Evolutionary conservation across 495 filamentous ascomycete genomes (phyloP), one percentile per base, ranked within the genome.

Genomic region (Halenospora varia): DNA sequence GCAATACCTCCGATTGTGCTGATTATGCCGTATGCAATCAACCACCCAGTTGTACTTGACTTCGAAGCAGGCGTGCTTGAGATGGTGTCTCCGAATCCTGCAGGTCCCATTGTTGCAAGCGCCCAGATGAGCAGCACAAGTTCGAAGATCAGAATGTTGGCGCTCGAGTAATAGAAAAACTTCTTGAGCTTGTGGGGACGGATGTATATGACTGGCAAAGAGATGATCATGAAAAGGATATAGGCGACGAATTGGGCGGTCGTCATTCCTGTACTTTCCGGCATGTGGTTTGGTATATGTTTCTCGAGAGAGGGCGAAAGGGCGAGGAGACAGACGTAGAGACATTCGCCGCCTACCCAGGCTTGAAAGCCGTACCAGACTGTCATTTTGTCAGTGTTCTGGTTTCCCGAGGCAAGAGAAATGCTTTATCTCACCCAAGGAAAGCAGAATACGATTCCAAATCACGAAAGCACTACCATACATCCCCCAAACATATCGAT

Each of bases 231-330:
- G 59, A 73, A 79, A 48, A 79, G 60, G 25, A 78, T 53, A 57
- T 73, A 75, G 53, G 66, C 71, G 57, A 76, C 56, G 70, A 79
- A 75, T 49, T 70, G 71, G 39, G 71, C 62, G 2, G 73, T 77
- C 0, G 76, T 76, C 53, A 76, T 77, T 15, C 68, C 72, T 2
- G 70, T 69, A 17, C 55, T 57, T 44, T 62, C 68, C 10, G 75
- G 71, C 29, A 77, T 65, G 51, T 69, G 67, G 66, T 79, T 76
- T 1, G 72, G 73, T 51, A 78, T 68, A 55, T 72, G 29, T 4
- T 4, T 59, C 52, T 40, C 41, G 23, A 45, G 29, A n/a, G 39
- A 47, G 2, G 56, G 56, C 4, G 9, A 52, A 17, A 59, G 25
- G 11, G 56, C 48, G 23, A 55, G 45, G 35, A 53, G 49, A 10